Percentiles rank a stretch among this genome's conserved stretches.
Conservation (phyloP, 139 green algal genomes). For the Deuterostichococcus epilithicus region DNA sequence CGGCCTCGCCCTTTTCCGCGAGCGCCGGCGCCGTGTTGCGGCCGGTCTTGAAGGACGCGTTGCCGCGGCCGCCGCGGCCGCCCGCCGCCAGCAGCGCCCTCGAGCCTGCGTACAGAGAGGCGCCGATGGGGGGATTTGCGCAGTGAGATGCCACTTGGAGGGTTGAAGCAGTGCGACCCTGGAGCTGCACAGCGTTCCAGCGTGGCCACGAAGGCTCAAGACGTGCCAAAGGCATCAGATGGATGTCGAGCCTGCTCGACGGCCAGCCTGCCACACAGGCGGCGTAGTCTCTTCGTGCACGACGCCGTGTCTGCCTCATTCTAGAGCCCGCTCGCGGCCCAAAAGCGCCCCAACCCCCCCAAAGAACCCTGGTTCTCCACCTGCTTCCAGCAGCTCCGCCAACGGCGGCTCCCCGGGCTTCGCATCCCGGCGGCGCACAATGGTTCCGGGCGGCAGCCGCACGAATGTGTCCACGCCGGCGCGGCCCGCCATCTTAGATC, state of each 20-base stretch:
- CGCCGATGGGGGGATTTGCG: neutral
- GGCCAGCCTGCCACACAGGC: too few species aligned
- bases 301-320: too few species aligned
- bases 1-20: slow-evolving; percentile 60
- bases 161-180: neutral
- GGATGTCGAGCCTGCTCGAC: too few species aligned
- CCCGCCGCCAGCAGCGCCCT: slow-evolving; percentile 72
- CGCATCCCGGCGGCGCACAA: slow-evolving; percentile 68
- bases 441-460: slow-evolving; percentile 81
- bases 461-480: slow-evolving; percentile 76
- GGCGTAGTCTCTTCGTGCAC: too few species aligned
- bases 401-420: slow-evolving; percentile 45
- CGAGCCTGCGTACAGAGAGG: slow-evolving; percentile 33
- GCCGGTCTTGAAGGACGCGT: slow-evolving; percentile 87
- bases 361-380: slow-evolving; percentile 16
- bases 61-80: slow-evolving; percentile 87
- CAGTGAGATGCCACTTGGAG: neutral
- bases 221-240: too few species aligned
- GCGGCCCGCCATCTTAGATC: slow-evolving; percentile 69
- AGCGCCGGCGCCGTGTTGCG: slow-evolving; percentile 74
- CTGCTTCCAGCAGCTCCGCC: slow-evolving; percentile 74
- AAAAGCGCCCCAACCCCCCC: too few species aligned
- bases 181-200: neutral
- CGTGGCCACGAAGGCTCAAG: too few species aligned
- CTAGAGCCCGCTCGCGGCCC: too few species aligned